Evolutionary conservation across 129 eudicot genomes (phyloP).

Genomic region (Artemisia argyi): DNA sequence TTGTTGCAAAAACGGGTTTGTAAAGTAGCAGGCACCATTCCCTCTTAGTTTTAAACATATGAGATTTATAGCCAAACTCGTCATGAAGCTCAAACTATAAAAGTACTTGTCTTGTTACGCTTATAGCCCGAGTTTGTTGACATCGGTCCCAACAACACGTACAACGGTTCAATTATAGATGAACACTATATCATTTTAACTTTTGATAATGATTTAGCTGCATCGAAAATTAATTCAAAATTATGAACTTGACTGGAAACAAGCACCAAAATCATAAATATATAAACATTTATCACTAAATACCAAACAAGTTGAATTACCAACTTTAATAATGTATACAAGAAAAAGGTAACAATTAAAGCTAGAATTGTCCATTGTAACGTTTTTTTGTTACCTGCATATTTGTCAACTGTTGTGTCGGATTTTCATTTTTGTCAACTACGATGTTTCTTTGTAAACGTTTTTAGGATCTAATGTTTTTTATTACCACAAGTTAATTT

Average conservation of each 20-base stretch:
- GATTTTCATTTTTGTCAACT: constrained; percentile 13
- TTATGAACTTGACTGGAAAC: neutral
- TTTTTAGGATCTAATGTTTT: neutral
- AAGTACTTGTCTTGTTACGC: no score
- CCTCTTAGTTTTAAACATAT: no score
- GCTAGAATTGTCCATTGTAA: neutral
- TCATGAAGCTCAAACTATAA: no score
- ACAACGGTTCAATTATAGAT: no score
- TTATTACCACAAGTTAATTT: constrained; percentile 4
- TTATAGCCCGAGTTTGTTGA: no score
- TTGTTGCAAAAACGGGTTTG: no score
- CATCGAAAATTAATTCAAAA: neutral
- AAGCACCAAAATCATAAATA: neutral
- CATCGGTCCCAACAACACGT: no score
- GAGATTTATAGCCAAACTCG: no score
- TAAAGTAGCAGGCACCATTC: no score
- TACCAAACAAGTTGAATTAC: constrained; percentile 13
- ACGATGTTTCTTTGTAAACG: neutral
- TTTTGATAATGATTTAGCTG: no score
- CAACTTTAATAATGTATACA: neutral
- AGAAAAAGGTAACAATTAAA: constrained; percentile 24
- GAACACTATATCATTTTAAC: no score
- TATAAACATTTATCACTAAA: neutral
- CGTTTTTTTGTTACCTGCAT: constrained; percentile 13
- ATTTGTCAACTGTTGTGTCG: constrained; percentile 23